Evolutionary conservation across 176 grass and related monocot species (phyloP).

Genomic region (Miscanthus lutarioriparius): DNA sequence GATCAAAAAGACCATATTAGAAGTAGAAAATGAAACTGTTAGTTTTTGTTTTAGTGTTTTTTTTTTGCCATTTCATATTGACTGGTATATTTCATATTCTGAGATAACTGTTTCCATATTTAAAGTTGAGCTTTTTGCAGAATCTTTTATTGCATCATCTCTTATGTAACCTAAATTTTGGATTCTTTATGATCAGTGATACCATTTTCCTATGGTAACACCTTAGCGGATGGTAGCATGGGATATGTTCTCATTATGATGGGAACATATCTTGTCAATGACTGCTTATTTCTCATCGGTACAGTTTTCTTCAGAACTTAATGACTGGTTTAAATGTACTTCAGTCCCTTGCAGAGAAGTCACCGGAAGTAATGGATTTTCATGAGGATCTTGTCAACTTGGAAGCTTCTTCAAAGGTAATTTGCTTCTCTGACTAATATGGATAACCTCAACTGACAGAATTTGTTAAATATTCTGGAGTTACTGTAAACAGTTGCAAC

Average conservation of each 20-base stretch:
- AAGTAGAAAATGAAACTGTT: not conserved
- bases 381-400: conserved; percentile 78
- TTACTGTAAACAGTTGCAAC: conserved; percentile 76
- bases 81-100: not conserved
- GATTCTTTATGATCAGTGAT: not conserved
- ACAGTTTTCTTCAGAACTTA: conserved; percentile 37
- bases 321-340: conserved; percentile 48
- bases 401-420: conserved; percentile 92
- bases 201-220: not conserved
- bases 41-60: not conserved
- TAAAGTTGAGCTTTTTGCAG: not conserved
- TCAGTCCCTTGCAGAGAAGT: conserved; percentile 89
- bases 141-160: not conserved
- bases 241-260: not conserved
- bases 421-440: conserved; percentile 29
- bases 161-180: not conserved
- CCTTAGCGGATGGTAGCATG: not conserved
- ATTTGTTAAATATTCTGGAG: conserved; percentile 30
- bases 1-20: not conserved
- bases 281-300: conserved; percentile 33
- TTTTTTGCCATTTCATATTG: not conserved
- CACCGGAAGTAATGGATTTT: conserved; percentile 75
- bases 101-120: not conserved
- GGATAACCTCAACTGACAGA: conserved; percentile 13
- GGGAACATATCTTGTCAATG: not conserved